Base-by-base conservation (phyloP, 2,329 filamentous ascomycete genomes). In the Fonsecaea multimorphosa region DNA sequence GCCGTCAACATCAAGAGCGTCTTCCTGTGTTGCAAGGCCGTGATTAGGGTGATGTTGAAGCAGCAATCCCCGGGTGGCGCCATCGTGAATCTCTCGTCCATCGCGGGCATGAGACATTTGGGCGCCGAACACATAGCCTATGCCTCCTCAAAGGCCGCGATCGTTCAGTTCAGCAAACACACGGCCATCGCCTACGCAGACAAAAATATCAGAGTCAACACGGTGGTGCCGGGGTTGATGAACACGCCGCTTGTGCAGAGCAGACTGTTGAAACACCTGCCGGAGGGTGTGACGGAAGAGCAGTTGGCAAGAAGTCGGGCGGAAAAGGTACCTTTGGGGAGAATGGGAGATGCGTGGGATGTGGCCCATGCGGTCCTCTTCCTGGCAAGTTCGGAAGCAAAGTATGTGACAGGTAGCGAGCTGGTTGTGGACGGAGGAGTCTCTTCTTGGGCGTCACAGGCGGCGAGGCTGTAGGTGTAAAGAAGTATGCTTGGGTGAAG, bases 181-280 rank as follows among this genome's bases (percentile, higher is more conserved):
- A 85, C 81, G 0, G 81, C 81, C 0, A 78, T 86, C 1, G 81
- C 84, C 0, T 76, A 76, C 67, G 73, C 72, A 8, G 64, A 59
- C 2, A 74, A 70, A 22, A 60, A 79, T 0, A 87, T 70, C 79
- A 80, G 84, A 19, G 65, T 87, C 36, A 87, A 87, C 68, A 80
- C 80, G 0, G 83, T 87, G 0, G 83, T 86, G 0, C 85, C 85
- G 0, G 85, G 85, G 0, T 71, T 87, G 63, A 86, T 87, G 72
- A 77, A 85, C 58, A 87, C 85, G 19, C 84, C 84, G 0, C 80
- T 84, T 40, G 82, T 81, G 4, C 75, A 76, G 34, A 82, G 38
- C 38, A 40, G 38, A 40, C 11, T 40, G 38, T 19, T 40, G 16
- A 40, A 40, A 16, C 38, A 40, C n/a, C n/a, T 40, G 14, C 38